Percentiles rank a stretch among this genome's conserved stretches.
Evolutionary conservation across 2,329 filamentous ascomycete genomes (phyloP).

Genomic region (Ophiognomonia clavigignenti-juglandacearum): DNA sequence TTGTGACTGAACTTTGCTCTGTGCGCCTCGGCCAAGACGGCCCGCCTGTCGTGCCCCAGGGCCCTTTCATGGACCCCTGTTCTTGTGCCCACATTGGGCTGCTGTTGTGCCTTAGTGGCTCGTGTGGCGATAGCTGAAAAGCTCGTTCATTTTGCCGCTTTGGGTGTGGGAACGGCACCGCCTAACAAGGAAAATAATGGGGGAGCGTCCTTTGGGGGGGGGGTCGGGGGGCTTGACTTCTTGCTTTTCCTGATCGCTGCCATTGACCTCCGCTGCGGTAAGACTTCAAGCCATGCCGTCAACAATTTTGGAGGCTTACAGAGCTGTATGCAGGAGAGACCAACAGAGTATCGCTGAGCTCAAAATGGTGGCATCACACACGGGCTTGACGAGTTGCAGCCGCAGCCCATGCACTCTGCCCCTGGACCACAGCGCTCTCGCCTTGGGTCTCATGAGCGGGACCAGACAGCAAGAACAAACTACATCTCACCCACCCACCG

Average conservation of each 20-base stretch:
- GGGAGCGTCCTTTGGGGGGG: too few species aligned
- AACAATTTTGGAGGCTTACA: background rate
- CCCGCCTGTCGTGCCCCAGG: constrained; percentile 7
- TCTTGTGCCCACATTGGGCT: constrained; percentile 13
- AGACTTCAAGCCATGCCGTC: background rate
- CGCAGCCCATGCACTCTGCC: constrained; percentile 2
- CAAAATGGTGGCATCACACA: background rate
- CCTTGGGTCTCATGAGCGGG: too few species aligned
- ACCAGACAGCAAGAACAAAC: background rate
- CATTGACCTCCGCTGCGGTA: background rate
- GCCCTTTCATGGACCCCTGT: too few species aligned
- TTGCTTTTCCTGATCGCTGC: background rate
- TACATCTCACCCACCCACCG: background rate
- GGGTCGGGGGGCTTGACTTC: background rate
- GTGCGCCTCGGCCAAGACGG: background rate
- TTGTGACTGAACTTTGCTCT: background rate
- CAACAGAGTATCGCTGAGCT: too few species aligned
- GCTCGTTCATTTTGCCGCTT: constrained; percentile 11
- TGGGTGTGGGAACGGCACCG: constrained; percentile 6
- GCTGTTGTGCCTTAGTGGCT: constrained; percentile 13
- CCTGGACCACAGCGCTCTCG: background rate
- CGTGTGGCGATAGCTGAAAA: constrained; percentile 13
- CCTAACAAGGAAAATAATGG: too few species aligned
- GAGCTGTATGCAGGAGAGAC: background rate
- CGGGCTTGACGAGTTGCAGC: background rate